phyloP scores from a whole-genome alignment of 2,329 filamentous ascomycete genomes.

The Beauveria medogensis region DNA sequence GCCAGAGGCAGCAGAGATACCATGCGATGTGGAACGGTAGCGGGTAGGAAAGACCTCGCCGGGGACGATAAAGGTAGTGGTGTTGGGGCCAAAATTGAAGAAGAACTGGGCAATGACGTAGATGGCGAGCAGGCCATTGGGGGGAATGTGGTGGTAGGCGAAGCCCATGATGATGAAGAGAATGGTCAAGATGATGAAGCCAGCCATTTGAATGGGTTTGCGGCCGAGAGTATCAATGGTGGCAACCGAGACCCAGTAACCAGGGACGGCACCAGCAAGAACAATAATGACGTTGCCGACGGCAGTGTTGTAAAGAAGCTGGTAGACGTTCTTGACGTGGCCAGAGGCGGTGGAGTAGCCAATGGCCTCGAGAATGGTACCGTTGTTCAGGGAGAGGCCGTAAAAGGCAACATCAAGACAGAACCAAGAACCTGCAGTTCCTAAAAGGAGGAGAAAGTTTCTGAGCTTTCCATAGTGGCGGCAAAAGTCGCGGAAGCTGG shows the following conservation, averaged over 20 bases:
- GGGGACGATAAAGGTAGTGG: constrained; percentile 49
- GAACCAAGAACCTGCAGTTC: constrained; percentile 79
- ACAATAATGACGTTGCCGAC: constrained; percentile 74
- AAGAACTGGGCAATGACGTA: constrained; percentile 51
- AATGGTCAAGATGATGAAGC: constrained; percentile 52
- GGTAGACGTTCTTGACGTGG: constrained; percentile 48
- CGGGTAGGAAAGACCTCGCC: constrained; percentile 50
- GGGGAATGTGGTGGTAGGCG: constrained; percentile 45
- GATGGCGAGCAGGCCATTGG: constrained; percentile 45
- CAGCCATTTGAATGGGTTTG: constrained; percentile 65
- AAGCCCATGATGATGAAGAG: constrained; percentile 58
- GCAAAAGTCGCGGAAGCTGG: constrained; percentile 64
- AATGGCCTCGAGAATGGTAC: constrained; percentile 61
- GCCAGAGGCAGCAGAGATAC: constrained; percentile 46
- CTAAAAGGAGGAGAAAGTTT: constrained; percentile 63
- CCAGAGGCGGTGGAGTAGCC: constrained; percentile 55
- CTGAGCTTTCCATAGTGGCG: constrained; percentile 62
- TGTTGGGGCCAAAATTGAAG: constrained; percentile 52
- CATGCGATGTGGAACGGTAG: constrained; percentile 49
- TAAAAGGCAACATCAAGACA: constrained; percentile 58
- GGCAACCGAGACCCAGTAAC: constrained; percentile 74
- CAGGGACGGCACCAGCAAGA: constrained; percentile 69
- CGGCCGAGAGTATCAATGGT: constrained; percentile 67
- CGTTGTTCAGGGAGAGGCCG: constrained; percentile 68
- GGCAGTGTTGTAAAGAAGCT: constrained; percentile 64